Evolutionary conservation across 305 asterid species (phyloP), one percentile per base, ranked within the genome.

Genomic region (Rubia tinctorum): DNA sequence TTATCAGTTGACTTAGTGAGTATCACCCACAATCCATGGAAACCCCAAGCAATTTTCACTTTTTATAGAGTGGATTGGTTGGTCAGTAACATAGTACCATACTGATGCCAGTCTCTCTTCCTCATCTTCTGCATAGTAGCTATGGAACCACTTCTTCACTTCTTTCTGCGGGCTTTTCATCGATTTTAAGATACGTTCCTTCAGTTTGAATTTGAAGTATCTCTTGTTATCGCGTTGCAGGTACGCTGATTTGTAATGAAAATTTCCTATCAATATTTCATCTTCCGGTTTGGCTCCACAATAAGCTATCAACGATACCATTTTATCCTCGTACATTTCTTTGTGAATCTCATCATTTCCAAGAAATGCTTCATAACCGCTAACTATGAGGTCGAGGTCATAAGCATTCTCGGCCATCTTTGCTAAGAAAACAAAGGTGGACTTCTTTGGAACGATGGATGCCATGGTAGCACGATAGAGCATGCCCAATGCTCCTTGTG

Each of bases 71-170:
- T 89, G 85, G 51, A 45, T 76, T 18, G 84, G 87, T 66, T 89
- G 90, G 73, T 94, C 92, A 9, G 96, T 87, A 27, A 90, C 95
- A 58, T 82, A 75, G 80, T 94, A 94, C 98, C 98, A 94, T 7
- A 97, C 97, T 25, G 99, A 85, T 7, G 95, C 95, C 92, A 92
- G 44, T 65, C 86, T 85, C 83, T 74, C 79, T 15, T 56, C 75
- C 55, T 82, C 90, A 0, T 9, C 84, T 0, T 18, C 81, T 15
- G 49, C 43, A 69, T 90, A 81, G 62, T 87, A 65, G 49, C 77
- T 60, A 71, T 76, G 68, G 43, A 94, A 88, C 95, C 92, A 89
- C 62, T 84, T 92, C 79, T 83, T 89, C 56, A 86, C 91, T 68
- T 94, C 98, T 78, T 78, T 91, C 77, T 85, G 85, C 73, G 90